Evolutionary conservation across 2,329 filamentous ascomycete species (phyloP).

Genomic region (Fusarium acutatum): DNA sequence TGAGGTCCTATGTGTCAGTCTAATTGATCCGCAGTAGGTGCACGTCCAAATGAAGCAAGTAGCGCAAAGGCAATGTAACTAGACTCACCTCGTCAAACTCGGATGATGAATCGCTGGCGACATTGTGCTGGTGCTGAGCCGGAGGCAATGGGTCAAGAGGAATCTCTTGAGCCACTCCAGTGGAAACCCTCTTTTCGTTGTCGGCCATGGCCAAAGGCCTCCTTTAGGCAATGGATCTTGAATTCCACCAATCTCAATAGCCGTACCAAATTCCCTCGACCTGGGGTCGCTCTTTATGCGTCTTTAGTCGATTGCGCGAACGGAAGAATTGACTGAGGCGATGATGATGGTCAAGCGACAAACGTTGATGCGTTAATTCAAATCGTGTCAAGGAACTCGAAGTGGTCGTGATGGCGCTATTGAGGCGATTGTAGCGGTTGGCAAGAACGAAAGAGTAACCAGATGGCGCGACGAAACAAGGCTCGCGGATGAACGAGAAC

Average conservation of each 20-base stretch:
- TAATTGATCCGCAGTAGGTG: background rate
- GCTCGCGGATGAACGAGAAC: background rate
- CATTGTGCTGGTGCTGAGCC: constrained; percentile 26
- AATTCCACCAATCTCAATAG: constrained; percentile 32
- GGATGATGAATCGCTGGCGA: constrained; percentile 33
- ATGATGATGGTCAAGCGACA: background rate
- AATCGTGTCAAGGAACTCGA: background rate
- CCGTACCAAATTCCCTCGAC: constrained; percentile 7
- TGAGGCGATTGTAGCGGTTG: background rate
- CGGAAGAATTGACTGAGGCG: background rate
- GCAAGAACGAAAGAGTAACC: background rate
- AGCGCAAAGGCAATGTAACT: background rate
- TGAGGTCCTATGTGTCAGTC: constrained; percentile 2
- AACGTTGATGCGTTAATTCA: background rate
- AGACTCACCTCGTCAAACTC: constrained; percentile 41
- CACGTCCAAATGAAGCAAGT: background rate
- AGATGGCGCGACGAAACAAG: background rate
- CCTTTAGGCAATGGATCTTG: constrained; percentile 22
- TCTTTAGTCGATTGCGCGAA: constrained; percentile 8
- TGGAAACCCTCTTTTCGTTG: constrained; percentile 42
- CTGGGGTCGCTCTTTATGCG: constrained; percentile 7
- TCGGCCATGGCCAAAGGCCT: constrained; percentile 44
- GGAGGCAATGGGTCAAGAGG: constrained; percentile 27
- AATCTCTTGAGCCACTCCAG: constrained; percentile 28
- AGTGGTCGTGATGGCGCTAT: background rate